These are phyloP conservation scores for Phoenix roebelenii DNA, from an alignment of 176 grass and related monocot genomes.

Conservation along the genomic window DNA sequence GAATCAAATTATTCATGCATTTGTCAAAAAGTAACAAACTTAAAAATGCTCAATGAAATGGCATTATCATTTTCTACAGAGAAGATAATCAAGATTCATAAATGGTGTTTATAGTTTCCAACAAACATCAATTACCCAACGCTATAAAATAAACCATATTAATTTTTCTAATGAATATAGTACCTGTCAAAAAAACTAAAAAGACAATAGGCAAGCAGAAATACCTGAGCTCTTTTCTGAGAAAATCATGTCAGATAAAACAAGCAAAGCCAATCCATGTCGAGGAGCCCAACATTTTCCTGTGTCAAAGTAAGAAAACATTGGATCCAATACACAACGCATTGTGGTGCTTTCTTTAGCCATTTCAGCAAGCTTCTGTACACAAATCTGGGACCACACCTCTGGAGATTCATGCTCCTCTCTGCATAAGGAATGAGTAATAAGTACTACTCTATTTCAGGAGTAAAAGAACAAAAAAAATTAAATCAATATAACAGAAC, in stretches of 20 bases:
- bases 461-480: too few relatives aligned
- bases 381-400: slow-evolving; percentile 75
- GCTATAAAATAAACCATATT: too few relatives aligned
- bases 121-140: too few relatives aligned
- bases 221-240: slow-evolving; percentile 74
- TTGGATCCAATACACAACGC: slow-evolving; percentile 70
- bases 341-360: slow-evolving; percentile 88
- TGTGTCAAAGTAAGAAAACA: slow-evolving; percentile 70
- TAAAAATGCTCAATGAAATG: too few relatives aligned
- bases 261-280: slow-evolving; percentile 71
- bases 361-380: slow-evolving; percentile 81
- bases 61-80: too few relatives aligned
- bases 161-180: too few relatives aligned
- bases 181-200: background rate
- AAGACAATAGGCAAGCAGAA: background rate
- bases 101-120: too few relatives aligned
- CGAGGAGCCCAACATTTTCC: slow-evolving; percentile 66
- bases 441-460: too few relatives aligned
- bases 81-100: too few relatives aligned
- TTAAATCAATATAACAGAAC: too few relatives aligned
- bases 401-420: slow-evolving; percentile 71
- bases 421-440: slow-evolving; percentile 21
- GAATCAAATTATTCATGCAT: too few relatives aligned
- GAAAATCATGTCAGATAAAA: slow-evolving; percentile 79
- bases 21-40: too few relatives aligned